Conservation (phyloP, 2,329 filamentous ascomycete species). For the Penicillium sumatraense region DNA sequence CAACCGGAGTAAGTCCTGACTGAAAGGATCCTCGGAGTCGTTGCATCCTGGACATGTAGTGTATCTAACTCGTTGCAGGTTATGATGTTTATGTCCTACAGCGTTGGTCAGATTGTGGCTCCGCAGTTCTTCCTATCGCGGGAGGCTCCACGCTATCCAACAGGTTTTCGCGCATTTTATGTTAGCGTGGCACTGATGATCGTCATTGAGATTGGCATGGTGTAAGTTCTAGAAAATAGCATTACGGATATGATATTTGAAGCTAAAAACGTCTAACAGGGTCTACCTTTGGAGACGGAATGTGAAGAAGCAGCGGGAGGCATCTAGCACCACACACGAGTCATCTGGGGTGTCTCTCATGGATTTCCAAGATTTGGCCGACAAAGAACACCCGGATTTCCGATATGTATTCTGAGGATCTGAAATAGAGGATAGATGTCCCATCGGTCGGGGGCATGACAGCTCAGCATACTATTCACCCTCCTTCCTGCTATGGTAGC, state of each 20-base stretch:
- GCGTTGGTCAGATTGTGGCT: not conserved
- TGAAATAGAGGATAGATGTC: too few species aligned
- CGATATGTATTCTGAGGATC: not conserved
- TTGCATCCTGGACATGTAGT: too few species aligned
- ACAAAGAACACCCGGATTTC: not conserved
- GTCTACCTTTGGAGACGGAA: not conserved
- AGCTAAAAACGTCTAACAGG: not conserved
- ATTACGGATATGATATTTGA: too few species aligned
- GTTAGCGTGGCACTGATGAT: not conserved
- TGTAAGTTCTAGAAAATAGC: too few species aligned
- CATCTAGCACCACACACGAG: not conserved
- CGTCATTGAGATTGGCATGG: not conserved
- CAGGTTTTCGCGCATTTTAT: not conserved
- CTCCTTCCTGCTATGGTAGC: too few species aligned
- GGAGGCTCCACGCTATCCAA: not conserved
- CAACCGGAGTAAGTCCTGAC: not conserved
- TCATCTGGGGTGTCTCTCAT: not conserved
- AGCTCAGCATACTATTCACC: too few species aligned
- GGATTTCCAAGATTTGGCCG: not conserved
- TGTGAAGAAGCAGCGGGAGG: not conserved
- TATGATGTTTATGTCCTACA: not conserved
- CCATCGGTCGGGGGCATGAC: too few species aligned
- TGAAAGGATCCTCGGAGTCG: too few species aligned
- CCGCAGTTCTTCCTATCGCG: not conserved
- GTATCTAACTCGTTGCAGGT: not conserved